Evolutionary conservation across 805 yeast genomes (phyloP).

Genomic region (Candida germanica): DNA sequence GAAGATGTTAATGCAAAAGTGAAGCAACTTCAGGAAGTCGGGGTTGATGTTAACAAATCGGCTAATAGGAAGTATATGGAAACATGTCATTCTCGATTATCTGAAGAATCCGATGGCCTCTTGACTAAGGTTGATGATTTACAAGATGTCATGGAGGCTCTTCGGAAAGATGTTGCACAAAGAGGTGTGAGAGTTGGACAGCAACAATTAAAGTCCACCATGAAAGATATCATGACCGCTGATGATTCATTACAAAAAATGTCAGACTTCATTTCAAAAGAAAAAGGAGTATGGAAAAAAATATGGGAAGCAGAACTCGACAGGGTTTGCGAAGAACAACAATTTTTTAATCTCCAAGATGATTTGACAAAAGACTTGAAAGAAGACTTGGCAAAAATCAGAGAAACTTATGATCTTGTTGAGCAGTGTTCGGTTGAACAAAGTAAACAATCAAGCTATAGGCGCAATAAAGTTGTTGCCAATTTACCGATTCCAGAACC

Average conservation of each 20-base stretch:
- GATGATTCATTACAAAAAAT: slow-evolving; percentile 49
- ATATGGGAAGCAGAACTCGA: slow-evolving; percentile 92
- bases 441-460: slow-evolving; percentile 52
- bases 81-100: slow-evolving; percentile 65
- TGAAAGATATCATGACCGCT: slow-evolving; percentile 63
- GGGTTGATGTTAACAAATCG: slow-evolving; percentile 35
- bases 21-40: slow-evolving; percentile 48
- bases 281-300: slow-evolving; percentile 81
- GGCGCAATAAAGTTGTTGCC: slow-evolving; percentile 36
- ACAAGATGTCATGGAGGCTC: slow-evolving; percentile 86
- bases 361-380: slow-evolving; percentile 74
- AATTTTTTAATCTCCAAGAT: slow-evolving; percentile 85
- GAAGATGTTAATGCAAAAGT: slow-evolving; percentile 44
- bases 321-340: slow-evolving; percentile 90
- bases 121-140: slow-evolving; percentile 83
- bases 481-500: slow-evolving; percentile 53
- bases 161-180: slow-evolving; percentile 86
- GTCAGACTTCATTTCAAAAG: slow-evolving; percentile 60
- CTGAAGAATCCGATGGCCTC: slow-evolving; percentile 71
- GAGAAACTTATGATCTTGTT: slow-evolving; percentile 77
- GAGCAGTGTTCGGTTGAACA: slow-evolving; percentile 80
- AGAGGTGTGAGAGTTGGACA: slow-evolving; percentile 81
- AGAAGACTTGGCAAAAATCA: slow-evolving; percentile 77
- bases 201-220: slow-evolving; percentile 65
- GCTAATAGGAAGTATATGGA: slow-evolving; percentile 64